Percentiles rank a stretch among this genome's conserved stretches.
Conservation (phyloP, 805 yeast genomes). For the Blastobotrys terrestris region DNA sequence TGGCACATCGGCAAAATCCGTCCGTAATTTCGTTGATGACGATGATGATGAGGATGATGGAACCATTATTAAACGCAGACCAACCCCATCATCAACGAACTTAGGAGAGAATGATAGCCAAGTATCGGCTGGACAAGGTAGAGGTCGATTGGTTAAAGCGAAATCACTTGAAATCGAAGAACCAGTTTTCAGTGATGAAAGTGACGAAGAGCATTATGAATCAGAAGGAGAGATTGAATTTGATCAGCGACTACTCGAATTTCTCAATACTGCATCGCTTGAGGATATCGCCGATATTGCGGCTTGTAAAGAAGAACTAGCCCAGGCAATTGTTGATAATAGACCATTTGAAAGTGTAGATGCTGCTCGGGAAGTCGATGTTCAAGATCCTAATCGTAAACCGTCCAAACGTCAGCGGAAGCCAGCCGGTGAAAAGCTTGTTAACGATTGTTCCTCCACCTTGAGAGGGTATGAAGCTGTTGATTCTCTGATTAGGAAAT, state of each 20-base stretch:
- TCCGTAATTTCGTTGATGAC: constrained; percentile 10
- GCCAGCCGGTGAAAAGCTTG: constrained; percentile 65
- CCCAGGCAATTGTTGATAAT: constrained; percentile 52
- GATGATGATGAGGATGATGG: constrained; percentile 6
- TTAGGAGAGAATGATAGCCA: neutral
- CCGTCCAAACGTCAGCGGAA: constrained; percentile 37
- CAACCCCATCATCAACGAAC: neutral
- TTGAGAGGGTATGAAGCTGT: constrained; percentile 90
- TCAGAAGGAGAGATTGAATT: constrained; percentile 42
- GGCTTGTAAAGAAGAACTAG: constrained; percentile 59
- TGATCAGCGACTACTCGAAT: constrained; percentile 63
- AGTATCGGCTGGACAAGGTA: neutral
- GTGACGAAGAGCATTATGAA: constrained; percentile 42
- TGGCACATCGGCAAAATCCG: constrained; percentile 5
- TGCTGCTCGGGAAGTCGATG: constrained; percentile 52
- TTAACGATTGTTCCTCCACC: constrained; percentile 63
- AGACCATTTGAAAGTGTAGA: constrained; percentile 66
- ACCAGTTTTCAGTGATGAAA: constrained; percentile 18
- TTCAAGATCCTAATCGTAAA: constrained; percentile 31
- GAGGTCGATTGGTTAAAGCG: neutral
- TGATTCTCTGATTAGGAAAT: constrained; percentile 79
- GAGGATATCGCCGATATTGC: constrained; percentile 79
- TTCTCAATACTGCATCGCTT: constrained; percentile 69
- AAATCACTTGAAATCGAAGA: constrained; percentile 7
- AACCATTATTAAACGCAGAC: neutral